Base-by-base conservation (phyloP, 1,139 yeast species). In the Debaryomyces sp. region DNA sequence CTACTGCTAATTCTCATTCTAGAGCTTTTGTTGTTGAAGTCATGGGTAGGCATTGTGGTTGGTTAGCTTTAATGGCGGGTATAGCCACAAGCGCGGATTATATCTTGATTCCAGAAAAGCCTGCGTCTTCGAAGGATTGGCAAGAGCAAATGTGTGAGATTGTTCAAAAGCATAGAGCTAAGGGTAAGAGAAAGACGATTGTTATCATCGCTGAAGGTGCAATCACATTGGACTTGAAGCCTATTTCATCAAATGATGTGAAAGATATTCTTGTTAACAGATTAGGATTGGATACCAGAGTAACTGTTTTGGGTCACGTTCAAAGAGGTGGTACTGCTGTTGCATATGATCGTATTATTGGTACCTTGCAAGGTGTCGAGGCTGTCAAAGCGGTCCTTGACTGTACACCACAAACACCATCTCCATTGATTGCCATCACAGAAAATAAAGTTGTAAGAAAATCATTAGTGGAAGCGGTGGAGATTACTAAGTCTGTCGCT, bases 31-130 rank as follows among this genome's bases (percentile, higher is more conserved):
- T 87, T 36, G 84, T 87, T 41, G 95, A 87, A 67, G 95, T 87
- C n/a, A 87, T 87, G 95, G 95, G 95, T 52, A 79, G 95, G 67
- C 94, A 87, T 61, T 87, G 95, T 74, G 95, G 95, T 56, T 87
- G 95, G 95, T 77, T 87, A 55, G 94, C 89, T 1, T 71, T 87
- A 55, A 87, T 87, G 89, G 87, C 94, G 2, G 94, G 94, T 58
- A 80, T 87, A 50, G 85, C 92, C 22, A 86, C 94, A 13, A 84
- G 88, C 62, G 94, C 95, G 1, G 95, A 87, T 65, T 87, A 81
- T 62, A 85, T 87, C 49, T 83, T 87, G 62, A 87, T 87, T 49
- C 95, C 95, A 9, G 95, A 87, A 70, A 82, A 86, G 66, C 92
- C 95, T 6, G 79, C 87, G 2, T 70, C 77, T 42, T 70, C 80